Evolutionary conservation across 1,284 basidiomycete genomes (phyloP), one percentile per base, ranked within the genome.

Genomic region (Agaricales sp.): DNA sequence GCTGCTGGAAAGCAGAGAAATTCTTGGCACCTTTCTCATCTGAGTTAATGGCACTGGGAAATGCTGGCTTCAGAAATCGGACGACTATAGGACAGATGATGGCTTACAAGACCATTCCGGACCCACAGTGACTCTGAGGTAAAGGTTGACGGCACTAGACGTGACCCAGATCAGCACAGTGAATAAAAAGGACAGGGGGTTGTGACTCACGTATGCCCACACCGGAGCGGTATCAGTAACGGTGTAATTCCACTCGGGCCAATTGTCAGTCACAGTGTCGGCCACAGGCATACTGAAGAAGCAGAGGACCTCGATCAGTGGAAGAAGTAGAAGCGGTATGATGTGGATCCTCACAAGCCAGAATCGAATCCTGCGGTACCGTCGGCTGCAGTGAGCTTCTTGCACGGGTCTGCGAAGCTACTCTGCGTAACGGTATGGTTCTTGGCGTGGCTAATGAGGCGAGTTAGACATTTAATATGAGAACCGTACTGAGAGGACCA

Each of bases 351-450:
- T 61, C 57, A 76, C 74, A 80, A 81, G 50, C 73, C 77, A 56
- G 78, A 80, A 63, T 80, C 75, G 55, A 82, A 74, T 19, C 73
- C 67, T 45, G 59, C 67, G 45, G 61, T 62, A 47, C 61, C 65
- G 30, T 67, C 68, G 38, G 67, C 67, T 14, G 59, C 59, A 48
- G 66, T 65, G 51, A 74, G 59, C 50, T 66, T 67, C 48, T 66
- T 60, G 64, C 81, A 84, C 18, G 44, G 44, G 44, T 45, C 44
- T 22, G 67, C 73, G 59, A 83, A 83, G 12, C 74, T 69, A 11
- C 78, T 79, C 60, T 82, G 79, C n/a, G 80, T 81, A 38, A 76
- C 75, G n/a, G 78, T 78, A 64, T 82, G 79, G 62, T 81, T 81
- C 67, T 78, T 80, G 58, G 69, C 65, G 53, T 70, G 70, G 70